A percentile compares a stretch with the other conserved stretches of the same genome.
These are phyloP conservation scores for Chrysosporium keratinophilum DNA, from an alignment of 2,329 filamentous ascomycete species.

Conservation along the genomic window DNA sequence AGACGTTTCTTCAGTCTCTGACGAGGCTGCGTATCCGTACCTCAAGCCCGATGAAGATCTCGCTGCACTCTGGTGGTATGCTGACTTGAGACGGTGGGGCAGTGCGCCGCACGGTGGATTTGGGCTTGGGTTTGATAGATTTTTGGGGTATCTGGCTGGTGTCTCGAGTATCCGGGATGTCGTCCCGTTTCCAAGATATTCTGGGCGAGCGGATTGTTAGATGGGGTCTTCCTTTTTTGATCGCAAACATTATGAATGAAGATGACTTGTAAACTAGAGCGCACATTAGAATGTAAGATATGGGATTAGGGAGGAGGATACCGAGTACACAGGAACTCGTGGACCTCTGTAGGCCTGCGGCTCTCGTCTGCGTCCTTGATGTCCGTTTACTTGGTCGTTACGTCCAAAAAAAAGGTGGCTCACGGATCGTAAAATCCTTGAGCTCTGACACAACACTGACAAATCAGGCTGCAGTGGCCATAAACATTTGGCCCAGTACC, in stretches of 20 bases:
- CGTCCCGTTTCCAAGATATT: conserved; percentile 70
- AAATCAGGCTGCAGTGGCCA: no score
- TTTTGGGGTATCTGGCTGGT: conserved; percentile 73
- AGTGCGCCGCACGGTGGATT: conserved; percentile 86
- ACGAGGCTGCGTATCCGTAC: conserved; percentile 26
- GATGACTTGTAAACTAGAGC: neutral
- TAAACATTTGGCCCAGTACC: no score
- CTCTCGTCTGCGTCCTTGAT: no score
- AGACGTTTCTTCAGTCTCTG: conserved; percentile 14
- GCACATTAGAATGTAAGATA: conserved; percentile 1
- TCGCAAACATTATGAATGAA: neutral
- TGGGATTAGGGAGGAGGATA: neutral
- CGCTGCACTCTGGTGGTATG: conserved; percentile 67
- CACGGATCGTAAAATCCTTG: no score
- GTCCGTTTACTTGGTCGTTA: no score
- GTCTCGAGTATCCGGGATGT: conserved; percentile 74
- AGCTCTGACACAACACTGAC: no score
- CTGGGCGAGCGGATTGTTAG: conserved; percentile 44
- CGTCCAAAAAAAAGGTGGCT: no score
- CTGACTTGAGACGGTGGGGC: conserved; percentile 81
- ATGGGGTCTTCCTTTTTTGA: neutral
- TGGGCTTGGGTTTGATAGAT: conserved; percentile 77
- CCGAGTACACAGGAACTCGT: no score
- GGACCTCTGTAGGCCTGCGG: no score
- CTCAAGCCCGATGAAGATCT: conserved; percentile 31